These are phyloP conservation scores for Cucumis melo DNA, from an alignment of 306 rosid species.

Conservation along the genomic window DNA sequence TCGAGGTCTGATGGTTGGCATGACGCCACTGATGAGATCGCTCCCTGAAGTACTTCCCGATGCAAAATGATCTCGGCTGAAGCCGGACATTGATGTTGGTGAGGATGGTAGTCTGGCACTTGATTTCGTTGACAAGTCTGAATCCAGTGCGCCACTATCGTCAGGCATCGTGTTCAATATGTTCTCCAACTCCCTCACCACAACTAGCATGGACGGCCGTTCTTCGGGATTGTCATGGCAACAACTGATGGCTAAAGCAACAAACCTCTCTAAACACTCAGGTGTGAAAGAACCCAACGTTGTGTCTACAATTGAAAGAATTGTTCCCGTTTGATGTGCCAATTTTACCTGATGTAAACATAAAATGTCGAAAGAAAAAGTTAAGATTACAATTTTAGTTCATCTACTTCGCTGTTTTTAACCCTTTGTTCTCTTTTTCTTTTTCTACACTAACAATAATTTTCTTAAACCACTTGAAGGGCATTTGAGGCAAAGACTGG, in stretches of 20 bases:
- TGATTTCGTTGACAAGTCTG: background rate
- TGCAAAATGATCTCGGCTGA: constrained; percentile 33
- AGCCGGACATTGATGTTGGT: constrained; percentile 6
- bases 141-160: constrained; percentile 38
- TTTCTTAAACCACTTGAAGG: no score
- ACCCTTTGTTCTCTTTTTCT: background rate
- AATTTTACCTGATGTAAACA: constrained; percentile 39
- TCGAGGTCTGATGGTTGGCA: constrained; percentile 74
- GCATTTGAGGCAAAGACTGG: no score
- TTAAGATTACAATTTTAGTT: background rate
- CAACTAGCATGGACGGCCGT: constrained; percentile 70
- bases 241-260: constrained; percentile 55
- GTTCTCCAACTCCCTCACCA: constrained; percentile 69
- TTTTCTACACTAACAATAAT: background rate
- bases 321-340: constrained; percentile 47
- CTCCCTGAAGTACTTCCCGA: constrained; percentile 52
- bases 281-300: constrained; percentile 73
- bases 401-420: background rate
- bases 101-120: constrained; percentile 39
- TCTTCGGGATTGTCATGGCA: constrained; percentile 58
- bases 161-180: constrained; percentile 16
- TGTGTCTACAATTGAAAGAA: constrained; percentile 56
- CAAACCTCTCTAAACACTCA: constrained; percentile 49
- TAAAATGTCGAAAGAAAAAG: background rate
- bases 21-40: constrained; percentile 61